These are phyloP conservation scores for Aspergillus phoenicis DNA, from an alignment of 2,329 filamentous ascomycete genomes.

Conservation along the genomic window DNA sequence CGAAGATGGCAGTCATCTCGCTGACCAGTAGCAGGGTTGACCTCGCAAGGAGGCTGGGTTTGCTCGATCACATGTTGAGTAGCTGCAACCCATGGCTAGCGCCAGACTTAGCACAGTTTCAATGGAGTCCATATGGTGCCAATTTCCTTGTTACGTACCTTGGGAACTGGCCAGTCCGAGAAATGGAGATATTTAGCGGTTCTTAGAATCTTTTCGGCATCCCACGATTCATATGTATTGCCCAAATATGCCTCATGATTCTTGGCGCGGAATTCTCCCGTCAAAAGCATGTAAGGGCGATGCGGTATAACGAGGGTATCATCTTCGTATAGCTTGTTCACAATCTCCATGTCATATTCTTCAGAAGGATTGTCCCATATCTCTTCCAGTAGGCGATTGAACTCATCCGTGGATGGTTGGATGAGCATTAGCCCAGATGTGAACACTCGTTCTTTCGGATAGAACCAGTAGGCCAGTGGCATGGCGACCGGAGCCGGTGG, in stretches of 20 bases:
- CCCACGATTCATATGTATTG: conserved; percentile 55
- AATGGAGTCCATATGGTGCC: no score
- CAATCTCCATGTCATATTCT: conserved; percentile 8
- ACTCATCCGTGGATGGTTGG: conserved; percentile 1
- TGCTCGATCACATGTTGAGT: neutral
- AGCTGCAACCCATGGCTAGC: neutral
- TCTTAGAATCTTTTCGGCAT: conserved; percentile 53
- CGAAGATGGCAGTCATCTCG: neutral
- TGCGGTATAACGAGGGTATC: conserved; percentile 8
- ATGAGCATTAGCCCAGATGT: conserved; percentile 11
- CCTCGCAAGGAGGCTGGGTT: neutral
- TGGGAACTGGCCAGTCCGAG: conserved; percentile 62
- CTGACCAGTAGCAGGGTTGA: neutral
- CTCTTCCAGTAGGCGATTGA: neutral
- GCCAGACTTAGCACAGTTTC: neutral
- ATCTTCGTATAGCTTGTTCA: conserved; percentile 8
- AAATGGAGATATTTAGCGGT: conserved; percentile 67
- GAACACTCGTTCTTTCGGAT: neutral
- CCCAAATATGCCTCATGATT: conserved; percentile 53
- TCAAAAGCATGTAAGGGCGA: conserved; percentile 5
- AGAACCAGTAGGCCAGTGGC: conserved; percentile 9
- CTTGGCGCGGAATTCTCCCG: conserved; percentile 23
- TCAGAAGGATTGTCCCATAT: neutral
- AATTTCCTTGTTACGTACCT: neutral
- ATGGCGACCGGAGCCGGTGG: conserved; percentile 6